A percentile compares a stretch with the other conserved stretches of the same genome.
Conservation (phyloP, 2,329 filamentous ascomycete genomes). For the Hymenoscyphus repandus region DNA sequence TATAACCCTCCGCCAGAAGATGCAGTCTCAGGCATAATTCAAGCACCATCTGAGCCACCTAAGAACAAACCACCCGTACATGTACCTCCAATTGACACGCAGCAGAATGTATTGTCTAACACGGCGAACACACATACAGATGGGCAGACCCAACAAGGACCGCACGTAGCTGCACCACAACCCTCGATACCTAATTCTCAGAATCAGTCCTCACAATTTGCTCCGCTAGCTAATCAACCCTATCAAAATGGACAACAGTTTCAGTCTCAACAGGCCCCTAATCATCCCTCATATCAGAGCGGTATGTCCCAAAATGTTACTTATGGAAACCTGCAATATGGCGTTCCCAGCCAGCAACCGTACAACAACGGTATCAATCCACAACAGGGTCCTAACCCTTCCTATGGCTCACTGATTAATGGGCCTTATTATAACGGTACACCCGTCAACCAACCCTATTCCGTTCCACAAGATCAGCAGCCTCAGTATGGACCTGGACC, state of each 20-base stretch:
- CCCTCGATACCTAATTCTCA: background rate
- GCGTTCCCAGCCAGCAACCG: background rate
- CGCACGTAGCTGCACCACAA: background rate
- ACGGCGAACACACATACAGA: background rate
- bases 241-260: conserved; percentile 1
- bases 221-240: conserved; percentile 4
- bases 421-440: background rate
- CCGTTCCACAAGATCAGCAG: background rate
- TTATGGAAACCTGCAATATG: background rate
- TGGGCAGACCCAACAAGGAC: background rate
- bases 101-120: background rate
- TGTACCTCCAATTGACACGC: background rate
- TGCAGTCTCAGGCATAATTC: background rate
- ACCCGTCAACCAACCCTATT: background rate
- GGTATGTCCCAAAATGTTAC: background rate
- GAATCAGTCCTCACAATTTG: conserved; percentile 7
- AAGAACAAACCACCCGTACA: background rate
- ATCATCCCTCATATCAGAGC: background rate
- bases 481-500: background rate
- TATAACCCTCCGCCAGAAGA: conserved; percentile 3
- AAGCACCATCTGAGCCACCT: conserved; percentile 1
- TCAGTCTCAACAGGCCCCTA: conserved; percentile 1
- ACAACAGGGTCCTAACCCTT: background rate
- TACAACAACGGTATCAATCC: background rate
- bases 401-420: conserved; percentile 4